These are phyloP conservation scores for Tuber umbilicatum DNA, from an alignment of 495 filamentous ascomycete species.

Conservation along the genomic window DNA sequence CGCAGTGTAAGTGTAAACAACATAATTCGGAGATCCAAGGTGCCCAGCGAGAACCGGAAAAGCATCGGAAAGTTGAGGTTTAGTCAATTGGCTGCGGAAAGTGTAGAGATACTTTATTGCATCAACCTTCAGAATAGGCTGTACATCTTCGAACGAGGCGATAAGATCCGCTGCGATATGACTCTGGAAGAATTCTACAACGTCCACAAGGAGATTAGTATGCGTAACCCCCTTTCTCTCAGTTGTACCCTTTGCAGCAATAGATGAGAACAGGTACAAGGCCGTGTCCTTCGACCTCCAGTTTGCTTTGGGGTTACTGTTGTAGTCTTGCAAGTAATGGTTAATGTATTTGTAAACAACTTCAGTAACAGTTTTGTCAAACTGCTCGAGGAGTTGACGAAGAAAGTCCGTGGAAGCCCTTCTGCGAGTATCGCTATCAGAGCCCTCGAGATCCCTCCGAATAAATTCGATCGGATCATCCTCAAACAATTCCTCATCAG, in stretches of 20 bases:
- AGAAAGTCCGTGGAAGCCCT: constrained; percentile 92
- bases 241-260: constrained; percentile 85
- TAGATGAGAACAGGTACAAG: constrained; percentile 86
- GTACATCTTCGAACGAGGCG: constrained; percentile 52
- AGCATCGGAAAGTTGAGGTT: constrained; percentile 77
- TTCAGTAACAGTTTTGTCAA: constrained; percentile 72
- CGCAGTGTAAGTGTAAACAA: constrained; percentile 93
- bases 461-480: constrained; percentile 99
- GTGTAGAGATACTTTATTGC: constrained; percentile 95
- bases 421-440: constrained; percentile 85
- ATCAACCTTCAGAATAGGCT: constrained; percentile 90
- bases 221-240: constrained; percentile 77
- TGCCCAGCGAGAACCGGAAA: constrained; percentile 88
- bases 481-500: constrained; percentile 91
- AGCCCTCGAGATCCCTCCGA: constrained; percentile 88
- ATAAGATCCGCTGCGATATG: constrained; percentile 80
- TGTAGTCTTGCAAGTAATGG: constrained; percentile 65
- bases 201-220: constrained; percentile 75
- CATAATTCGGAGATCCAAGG: constrained; percentile 76
- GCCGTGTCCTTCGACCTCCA: constrained; percentile 98
- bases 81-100: constrained; percentile 83
- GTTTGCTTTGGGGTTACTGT: constrained; percentile 59
- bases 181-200: constrained; percentile 86
- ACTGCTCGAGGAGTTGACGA: constrained; percentile 75
- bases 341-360: constrained; percentile 76